Conservation (phyloP, 2,329 filamentous ascomycete genomes). For the Aspergillus oerlinghausenensis region DNA sequence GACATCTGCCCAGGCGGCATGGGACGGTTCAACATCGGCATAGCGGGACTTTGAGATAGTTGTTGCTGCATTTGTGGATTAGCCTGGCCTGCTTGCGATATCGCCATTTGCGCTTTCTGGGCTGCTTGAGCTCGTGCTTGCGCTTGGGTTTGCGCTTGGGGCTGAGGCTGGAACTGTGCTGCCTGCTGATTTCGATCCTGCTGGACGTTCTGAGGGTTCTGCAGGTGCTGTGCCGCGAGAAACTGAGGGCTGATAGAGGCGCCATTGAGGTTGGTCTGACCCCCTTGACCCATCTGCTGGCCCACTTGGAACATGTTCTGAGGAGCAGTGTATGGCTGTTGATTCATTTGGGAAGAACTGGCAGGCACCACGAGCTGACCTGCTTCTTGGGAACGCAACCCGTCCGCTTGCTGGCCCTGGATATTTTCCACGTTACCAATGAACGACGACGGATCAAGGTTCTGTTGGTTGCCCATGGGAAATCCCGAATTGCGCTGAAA, state of each 20-base stretch:
- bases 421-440: constrained; percentile 51
- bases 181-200: constrained; percentile 39
- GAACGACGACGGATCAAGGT: constrained; percentile 34
- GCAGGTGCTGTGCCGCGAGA: constrained; percentile 40
- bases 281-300: constrained; percentile 39
- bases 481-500: constrained; percentile 36
- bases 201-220: constrained; percentile 40
- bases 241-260: constrained; percentile 37
- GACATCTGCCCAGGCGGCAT: constrained; percentile 38
- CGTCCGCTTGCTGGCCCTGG: constrained; percentile 57
- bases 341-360: constrained; percentile 51
- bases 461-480: constrained; percentile 28
- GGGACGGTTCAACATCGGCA: constrained; percentile 43
- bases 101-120: constrained; percentile 43
- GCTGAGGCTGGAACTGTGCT: constrained; percentile 30
- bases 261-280: constrained; percentile 34
- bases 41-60: constrained; percentile 34
- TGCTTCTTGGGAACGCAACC: constrained; percentile 56
- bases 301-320: constrained; percentile 38
- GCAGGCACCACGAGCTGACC: constrained; percentile 62
- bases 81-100: constrained; percentile 44
- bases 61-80: constrained; percentile 34
- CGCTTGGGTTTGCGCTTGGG: constrained; percentile 37
- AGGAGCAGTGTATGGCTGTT: constrained; percentile 37
- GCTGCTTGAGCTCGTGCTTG: constrained; percentile 41